Conservation (phyloP, 1,139 yeast species). For the Hansenula sp. region DNA sequence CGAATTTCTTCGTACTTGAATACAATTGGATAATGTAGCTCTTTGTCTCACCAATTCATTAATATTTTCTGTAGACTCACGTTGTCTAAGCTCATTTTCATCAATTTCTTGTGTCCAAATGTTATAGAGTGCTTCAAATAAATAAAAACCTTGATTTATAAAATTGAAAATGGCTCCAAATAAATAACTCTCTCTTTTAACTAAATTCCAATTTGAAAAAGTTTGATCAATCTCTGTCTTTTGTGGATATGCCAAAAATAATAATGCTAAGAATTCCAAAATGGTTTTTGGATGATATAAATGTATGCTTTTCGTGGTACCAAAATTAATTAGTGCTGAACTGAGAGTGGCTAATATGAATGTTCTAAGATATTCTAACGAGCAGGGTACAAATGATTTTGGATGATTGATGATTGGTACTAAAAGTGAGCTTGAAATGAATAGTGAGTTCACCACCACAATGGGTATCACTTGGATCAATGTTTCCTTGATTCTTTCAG, state of each 20-base stretch:
- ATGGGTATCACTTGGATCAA: not conserved
- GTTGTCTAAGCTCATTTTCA: not conserved
- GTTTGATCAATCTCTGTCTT: conserved; percentile 11
- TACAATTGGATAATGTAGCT: conserved; percentile 19
- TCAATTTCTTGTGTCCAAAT: not conserved
- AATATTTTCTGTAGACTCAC: conserved; percentile 4
- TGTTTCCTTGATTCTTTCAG: not conserved
- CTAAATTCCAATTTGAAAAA: conserved; percentile 18
- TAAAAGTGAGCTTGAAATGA: conserved; percentile 1
- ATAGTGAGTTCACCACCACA: not conserved
- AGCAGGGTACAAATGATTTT: conserved; percentile 16
- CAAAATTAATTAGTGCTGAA: conserved; percentile 15
- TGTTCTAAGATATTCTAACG: conserved; percentile 17
- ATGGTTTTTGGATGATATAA: conserved; percentile 11
- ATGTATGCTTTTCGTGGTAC: conserved; percentile 8
- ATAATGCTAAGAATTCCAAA: conserved; percentile 15
- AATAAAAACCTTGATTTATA: conserved; percentile 9
- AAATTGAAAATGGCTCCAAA: conserved; percentile 17
- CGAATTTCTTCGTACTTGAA: conserved; percentile 19
- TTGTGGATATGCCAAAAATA: conserved; percentile 20
- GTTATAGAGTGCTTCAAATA: conserved; percentile 8
- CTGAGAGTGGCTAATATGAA: conserved; percentile 11
- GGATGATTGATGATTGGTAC: conserved; percentile 11
- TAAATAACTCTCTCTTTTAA: conserved; percentile 16
- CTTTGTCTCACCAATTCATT: conserved; percentile 13